Percentiles rank a stretch among this genome's conserved stretches.
Conservation (phyloP, 306 rosid genomes). For the Dicorynia guianensis region DNA sequence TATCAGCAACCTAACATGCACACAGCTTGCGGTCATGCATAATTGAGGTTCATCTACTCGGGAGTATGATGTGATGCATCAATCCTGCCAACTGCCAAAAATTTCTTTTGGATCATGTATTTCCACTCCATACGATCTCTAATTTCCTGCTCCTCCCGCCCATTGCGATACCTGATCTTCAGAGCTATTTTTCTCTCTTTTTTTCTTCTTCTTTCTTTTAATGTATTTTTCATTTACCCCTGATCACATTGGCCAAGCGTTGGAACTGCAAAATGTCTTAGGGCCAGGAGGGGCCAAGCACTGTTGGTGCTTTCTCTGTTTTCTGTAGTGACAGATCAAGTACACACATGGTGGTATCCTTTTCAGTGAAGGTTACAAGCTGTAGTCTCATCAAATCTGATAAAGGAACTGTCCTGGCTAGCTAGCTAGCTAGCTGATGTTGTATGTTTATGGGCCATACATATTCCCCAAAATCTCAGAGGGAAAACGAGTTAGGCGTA, state of each 20-base stretch:
- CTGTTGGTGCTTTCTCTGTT: slow-evolving; percentile 38
- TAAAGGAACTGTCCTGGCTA: slow-evolving; percentile 36
- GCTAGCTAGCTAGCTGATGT: slow-evolving; percentile 6
- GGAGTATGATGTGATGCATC: slow-evolving; percentile 46
- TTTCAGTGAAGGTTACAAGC: slow-evolving; percentile 45
- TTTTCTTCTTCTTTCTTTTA: too few relatives aligned
- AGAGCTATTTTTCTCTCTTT: too few relatives aligned
- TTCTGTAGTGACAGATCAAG: slow-evolving; percentile 51
- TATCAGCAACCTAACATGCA: slow-evolving; percentile 17
- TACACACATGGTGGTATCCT: slow-evolving; percentile 49
- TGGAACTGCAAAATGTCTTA: slow-evolving; percentile 46
- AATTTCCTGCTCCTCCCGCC: slow-evolving; percentile 20
- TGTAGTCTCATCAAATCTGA: slow-evolving; percentile 41
- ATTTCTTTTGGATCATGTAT: slow-evolving; percentile 22
- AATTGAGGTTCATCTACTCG: slow-evolving; percentile 16
- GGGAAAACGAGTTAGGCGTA: slow-evolving; percentile 36
- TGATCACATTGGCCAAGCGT: slow-evolving; percentile 40
- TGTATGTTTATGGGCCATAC: slow-evolving; percentile 33
- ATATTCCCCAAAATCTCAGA: slow-evolving; percentile 37
- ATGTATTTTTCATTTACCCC: too few relatives aligned
- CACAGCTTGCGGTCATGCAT: slow-evolving; percentile 1
- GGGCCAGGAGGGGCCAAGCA: slow-evolving; percentile 43
- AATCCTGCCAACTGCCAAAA: slow-evolving; percentile 40
- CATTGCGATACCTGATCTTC: neutral
- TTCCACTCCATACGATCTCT: slow-evolving; percentile 19